These are phyloP conservation scores for Pythium aristosporum DNA, from an alignment of 352 stramenopile species.

Conservation along the genomic window DNA sequence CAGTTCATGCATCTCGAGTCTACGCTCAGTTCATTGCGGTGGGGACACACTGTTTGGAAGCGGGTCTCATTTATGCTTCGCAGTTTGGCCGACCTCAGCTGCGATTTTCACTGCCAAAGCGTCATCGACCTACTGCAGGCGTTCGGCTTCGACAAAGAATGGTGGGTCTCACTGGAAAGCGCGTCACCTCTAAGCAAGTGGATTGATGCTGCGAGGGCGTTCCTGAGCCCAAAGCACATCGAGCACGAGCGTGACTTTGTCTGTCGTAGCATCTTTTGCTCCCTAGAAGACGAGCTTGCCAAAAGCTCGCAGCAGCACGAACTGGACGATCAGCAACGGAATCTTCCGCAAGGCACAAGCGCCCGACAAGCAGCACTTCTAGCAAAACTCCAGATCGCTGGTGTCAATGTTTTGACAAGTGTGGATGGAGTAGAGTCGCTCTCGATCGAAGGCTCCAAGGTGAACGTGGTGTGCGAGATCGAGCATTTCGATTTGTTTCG, in stretches of 20 bases:
- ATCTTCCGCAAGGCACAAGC: constrained; percentile 38
- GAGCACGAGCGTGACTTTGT: constrained; percentile 45
- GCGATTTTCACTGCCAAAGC: constrained; percentile 21
- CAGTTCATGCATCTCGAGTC: constrained; percentile 17
- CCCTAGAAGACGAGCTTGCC: constrained; percentile 41
- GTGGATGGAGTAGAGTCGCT: constrained; percentile 44
- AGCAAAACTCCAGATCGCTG: constrained; percentile 25
- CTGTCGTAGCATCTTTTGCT: constrained; percentile 63
- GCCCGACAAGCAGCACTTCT: constrained; percentile 28
- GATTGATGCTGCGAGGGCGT: constrained; percentile 32
- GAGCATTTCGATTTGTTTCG: constrained; percentile 41
- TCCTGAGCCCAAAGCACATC: constrained; percentile 35
- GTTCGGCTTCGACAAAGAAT: background rate
- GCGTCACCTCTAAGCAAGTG: constrained; percentile 29
- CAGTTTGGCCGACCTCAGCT: constrained; percentile 22
- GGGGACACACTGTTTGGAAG: constrained; percentile 18
- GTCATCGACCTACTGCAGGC: constrained; percentile 5
- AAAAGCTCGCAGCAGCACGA: constrained; percentile 60
- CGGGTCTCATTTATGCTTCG: constrained; percentile 1
- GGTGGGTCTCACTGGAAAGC: constrained; percentile 24
- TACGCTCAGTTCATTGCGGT: constrained; percentile 10
- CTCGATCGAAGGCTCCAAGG: constrained; percentile 36
- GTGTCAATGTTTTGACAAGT: constrained; percentile 28
- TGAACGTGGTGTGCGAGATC: constrained; percentile 45
- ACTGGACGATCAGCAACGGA: constrained; percentile 51